phyloP scores from a whole-genome alignment of 352 stramenopile genomes.

The Phytophthora nicotianae region DNA sequence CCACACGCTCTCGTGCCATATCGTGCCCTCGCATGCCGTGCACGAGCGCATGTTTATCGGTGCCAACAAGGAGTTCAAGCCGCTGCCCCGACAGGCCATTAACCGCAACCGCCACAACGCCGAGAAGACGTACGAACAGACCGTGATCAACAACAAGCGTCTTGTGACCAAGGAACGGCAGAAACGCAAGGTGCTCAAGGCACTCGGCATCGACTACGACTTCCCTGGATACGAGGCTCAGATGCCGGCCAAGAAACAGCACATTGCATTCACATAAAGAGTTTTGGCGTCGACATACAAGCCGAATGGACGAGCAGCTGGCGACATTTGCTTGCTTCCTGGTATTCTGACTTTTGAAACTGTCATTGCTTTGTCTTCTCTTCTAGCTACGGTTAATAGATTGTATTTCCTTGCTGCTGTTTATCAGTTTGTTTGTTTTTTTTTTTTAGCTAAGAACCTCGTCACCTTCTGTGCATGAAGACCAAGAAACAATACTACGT shows the following conservation, averaged over 20 bases:
- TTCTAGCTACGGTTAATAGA: constrained; percentile 35
- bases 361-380: too few species aligned
- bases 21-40: constrained; percentile 88
- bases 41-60: constrained; percentile 90
- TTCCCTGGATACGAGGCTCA: constrained; percentile 78
- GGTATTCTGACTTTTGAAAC: constrained; percentile 1
- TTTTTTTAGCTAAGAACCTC: too few species aligned
- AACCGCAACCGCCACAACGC: constrained; percentile 84
- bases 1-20: constrained; percentile 93
- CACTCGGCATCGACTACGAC: constrained; percentile 87
- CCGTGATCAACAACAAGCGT: constrained; percentile 66
- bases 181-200: constrained; percentile 78
- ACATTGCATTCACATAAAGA: constrained; percentile 71
- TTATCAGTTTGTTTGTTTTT: too few species aligned
- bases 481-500: too few species aligned
- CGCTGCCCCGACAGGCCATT: constrained; percentile 67
- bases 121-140: constrained; percentile 79
- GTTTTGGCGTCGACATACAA: constrained; percentile 2
- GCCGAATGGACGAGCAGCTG: constrained; percentile 14
- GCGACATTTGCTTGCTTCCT: neutral
- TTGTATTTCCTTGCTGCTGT: constrained; percentile 29
- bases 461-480: too few species aligned
- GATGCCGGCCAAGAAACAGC: constrained; percentile 73
- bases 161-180: constrained; percentile 77
- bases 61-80: constrained; percentile 85